These are phyloP conservation scores for Entomortierella parvispora DNA, from an alignment of 192 early-diverging fungal genomes.

Conservation along the genomic window DNA sequence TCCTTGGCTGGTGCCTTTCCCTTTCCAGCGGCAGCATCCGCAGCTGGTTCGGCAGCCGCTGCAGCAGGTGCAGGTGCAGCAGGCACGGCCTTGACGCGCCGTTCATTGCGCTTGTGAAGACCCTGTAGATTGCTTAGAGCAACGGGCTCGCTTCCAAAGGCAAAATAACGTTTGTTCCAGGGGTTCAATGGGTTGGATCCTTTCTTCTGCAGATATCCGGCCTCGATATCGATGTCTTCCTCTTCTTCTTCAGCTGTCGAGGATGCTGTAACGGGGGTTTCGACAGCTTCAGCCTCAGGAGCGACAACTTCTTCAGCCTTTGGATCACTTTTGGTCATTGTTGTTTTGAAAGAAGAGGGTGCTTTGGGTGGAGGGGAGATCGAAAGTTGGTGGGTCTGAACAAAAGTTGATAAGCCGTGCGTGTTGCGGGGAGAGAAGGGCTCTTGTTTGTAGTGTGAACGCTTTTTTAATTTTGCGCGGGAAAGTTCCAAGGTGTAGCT, in stretches of 20 bases:
- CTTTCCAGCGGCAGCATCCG: conserved; percentile 1
- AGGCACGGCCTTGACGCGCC: conserved; percentile 40
- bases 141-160: conserved; percentile 48
- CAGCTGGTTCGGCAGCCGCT: conserved; percentile 15
- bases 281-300: conserved; percentile 11
- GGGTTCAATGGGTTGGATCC: conserved; percentile 38
- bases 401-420: background rate
- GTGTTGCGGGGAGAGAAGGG: too few species aligned
- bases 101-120: conserved; percentile 44
- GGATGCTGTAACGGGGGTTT: conserved; percentile 1
- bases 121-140: conserved; percentile 28
- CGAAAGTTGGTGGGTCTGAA: background rate
- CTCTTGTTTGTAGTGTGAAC: too few species aligned
- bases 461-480: background rate
- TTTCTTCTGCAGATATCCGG: conserved; percentile 49
- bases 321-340: conserved; percentile 40
- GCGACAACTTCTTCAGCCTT: conserved; percentile 12
- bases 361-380: background rate
- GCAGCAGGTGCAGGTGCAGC: conserved; percentile 15
- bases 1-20: too few species aligned
- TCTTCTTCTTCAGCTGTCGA: conserved; percentile 37
- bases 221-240: conserved; percentile 44
- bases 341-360: background rate
- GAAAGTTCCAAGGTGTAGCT: background rate
- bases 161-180: conserved; percentile 55